A percentile compares a stretch with the other conserved stretches of the same genome.
Evolutionary conservation across 345 rosid species (phyloP).

Genomic region (Odontarrhena argentea): DNA sequence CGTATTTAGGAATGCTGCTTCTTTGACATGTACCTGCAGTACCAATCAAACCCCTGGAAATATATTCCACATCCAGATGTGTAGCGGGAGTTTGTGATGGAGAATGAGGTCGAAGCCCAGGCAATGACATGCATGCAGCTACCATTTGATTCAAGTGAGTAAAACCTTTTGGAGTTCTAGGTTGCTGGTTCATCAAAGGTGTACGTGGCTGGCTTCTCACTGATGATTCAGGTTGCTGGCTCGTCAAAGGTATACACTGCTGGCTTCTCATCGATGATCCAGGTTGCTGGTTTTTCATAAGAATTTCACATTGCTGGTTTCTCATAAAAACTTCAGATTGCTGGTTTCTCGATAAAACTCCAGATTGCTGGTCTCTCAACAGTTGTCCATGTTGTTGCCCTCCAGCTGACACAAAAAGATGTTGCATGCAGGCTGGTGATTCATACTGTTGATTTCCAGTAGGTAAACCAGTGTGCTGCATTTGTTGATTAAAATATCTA

Average conservation of each 20-base stretch:
- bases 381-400: conserved; percentile 41
- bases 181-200: conserved; percentile 31
- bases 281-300: too few relatives aligned
- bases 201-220: too few relatives aligned
- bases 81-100: conserved; percentile 37
- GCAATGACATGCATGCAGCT: conserved; percentile 30
- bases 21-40: conserved; percentile 36
- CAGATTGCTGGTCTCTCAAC: conserved; percentile 22
- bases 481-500: conserved; percentile 33
- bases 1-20: conserved; percentile 28
- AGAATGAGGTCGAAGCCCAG: conserved; percentile 27
- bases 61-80: conserved; percentile 31
- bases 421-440: conserved; percentile 20
- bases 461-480: conserved; percentile 27
- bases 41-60: conserved; percentile 30
- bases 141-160: conserved; percentile 41
- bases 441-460: conserved; percentile 24
- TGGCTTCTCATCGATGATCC: too few relatives aligned
- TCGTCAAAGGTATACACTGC: too few relatives aligned
- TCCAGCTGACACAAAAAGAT: conserved; percentile 32
- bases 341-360: conserved; percentile 11
- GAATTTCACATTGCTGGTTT: conserved; percentile 40
- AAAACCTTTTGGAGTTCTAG: conserved; percentile 31
- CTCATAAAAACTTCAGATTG: conserved; percentile 5
- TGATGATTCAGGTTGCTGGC: too few relatives aligned